These are phyloP conservation scores for Dendrobium chrysotoxum DNA, from an alignment of 106 monocot genomes.

Conservation along the genomic window DNA sequence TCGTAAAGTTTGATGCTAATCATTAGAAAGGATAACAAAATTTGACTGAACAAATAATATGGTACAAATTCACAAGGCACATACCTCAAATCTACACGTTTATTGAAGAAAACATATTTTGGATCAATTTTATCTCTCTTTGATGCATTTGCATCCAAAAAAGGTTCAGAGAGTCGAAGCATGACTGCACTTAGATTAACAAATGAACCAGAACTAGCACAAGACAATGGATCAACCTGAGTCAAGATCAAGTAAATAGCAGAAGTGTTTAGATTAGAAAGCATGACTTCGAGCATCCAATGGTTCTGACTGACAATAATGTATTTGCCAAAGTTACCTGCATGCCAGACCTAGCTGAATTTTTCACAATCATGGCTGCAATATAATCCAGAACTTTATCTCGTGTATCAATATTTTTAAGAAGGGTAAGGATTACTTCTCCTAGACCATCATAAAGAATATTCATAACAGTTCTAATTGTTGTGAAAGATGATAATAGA, in stretches of 20 bases:
- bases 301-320: neutral
- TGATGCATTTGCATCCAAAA: conserved; percentile 64
- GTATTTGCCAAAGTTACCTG: conserved; percentile 37
- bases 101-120: conserved; percentile 58
- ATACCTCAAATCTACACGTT: conserved; percentile 69
- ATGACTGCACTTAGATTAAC: conserved; percentile 88
- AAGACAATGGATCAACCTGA: conserved; percentile 67
- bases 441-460: conserved; percentile 80
- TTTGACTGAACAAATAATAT: conserved; percentile 7
- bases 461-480: conserved; percentile 83
- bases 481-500: conserved; percentile 74
- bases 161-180: conserved; percentile 97
- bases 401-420: conserved; percentile 80
- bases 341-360: conserved; percentile 73
- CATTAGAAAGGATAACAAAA: conserved; percentile 8
- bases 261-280: neutral
- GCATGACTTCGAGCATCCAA: neutral
- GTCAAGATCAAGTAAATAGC: neutral
- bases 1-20: conserved; percentile 2
- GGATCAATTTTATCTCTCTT: conserved; percentile 88
- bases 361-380: conserved; percentile 78
- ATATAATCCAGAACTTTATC: conserved; percentile 80
- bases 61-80: conserved; percentile 6
- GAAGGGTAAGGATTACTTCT: conserved; percentile 62
- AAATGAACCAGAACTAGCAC: conserved; percentile 87